Evolutionary conservation across 2,329 filamentous ascomycete species (phyloP).

Genomic region (Claviceps sp.): DNA sequence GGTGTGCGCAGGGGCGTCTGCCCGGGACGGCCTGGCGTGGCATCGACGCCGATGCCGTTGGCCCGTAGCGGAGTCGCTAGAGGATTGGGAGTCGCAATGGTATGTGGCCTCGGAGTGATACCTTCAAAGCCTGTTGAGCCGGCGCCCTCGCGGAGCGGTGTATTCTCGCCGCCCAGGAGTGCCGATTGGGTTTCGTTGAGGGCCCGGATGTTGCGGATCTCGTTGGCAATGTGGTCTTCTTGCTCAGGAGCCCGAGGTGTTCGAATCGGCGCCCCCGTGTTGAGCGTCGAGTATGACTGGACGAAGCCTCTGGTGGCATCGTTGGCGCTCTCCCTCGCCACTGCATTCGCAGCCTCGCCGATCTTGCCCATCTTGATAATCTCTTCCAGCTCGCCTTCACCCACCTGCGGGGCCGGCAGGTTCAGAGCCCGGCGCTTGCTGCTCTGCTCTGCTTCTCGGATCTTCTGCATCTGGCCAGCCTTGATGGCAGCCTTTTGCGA

Average conservation of each 20-base stretch:
- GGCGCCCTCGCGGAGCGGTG: constrained; percentile 67
- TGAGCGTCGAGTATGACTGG: constrained; percentile 72
- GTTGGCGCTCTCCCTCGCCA: constrained; percentile 68
- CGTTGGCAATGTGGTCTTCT: constrained; percentile 92
- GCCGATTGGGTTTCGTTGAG: constrained; percentile 90
- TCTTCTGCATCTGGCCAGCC: constrained; percentile 86
- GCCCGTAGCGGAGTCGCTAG: constrained; percentile 75
- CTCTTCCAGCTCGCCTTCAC: constrained; percentile 85
- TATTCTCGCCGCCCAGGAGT: constrained; percentile 85
- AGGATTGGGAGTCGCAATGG: constrained; percentile 85
- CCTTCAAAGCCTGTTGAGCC: constrained; percentile 82
- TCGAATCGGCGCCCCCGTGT: constrained; percentile 73
- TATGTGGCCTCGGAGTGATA: constrained; percentile 65
- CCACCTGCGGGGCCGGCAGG: constrained; percentile 79
- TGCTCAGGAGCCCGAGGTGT: constrained; percentile 85
- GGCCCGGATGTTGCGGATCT: constrained; percentile 85
- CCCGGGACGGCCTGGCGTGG: constrained; percentile 56
- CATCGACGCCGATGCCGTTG: constrained; percentile 50
- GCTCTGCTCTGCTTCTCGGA: constrained; percentile 91
- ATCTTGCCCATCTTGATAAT: constrained; percentile 98
- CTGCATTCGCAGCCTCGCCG: constrained; percentile 68
- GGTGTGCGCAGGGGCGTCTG: constrained; percentile 81
- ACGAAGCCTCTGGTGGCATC: constrained; percentile 75
- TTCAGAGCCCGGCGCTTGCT: constrained; percentile 79
- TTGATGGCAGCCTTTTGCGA: constrained; percentile 80